Conservation (phyloP, 352 stramenopile genomes). For the Phytophthora cryptogea region DNA sequence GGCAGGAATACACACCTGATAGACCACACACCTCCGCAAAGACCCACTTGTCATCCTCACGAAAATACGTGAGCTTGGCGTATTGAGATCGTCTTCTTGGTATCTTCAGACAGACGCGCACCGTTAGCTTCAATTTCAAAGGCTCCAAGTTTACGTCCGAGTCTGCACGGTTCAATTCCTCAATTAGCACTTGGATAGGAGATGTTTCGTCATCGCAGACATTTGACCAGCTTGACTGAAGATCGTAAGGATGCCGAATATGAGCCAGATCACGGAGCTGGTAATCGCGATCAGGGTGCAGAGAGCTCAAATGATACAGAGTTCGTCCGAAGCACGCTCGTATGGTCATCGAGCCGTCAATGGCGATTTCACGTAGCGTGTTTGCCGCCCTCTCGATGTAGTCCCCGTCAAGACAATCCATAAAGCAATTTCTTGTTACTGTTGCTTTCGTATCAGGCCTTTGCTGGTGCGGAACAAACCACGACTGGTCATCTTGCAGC, state of each 20-base stretch:
- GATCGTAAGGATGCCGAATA: not conserved
- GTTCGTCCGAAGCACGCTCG: conserved; percentile 7
- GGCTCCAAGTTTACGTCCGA: not conserved
- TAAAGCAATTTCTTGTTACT: not conserved
- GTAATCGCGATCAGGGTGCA: not conserved
- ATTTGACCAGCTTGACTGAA: conserved; percentile 10
- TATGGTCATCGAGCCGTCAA: not conserved
- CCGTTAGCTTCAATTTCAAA: conserved; percentile 2
- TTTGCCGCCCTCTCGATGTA: not conserved
- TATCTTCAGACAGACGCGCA: not conserved
- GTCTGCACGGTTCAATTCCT: not conserved
- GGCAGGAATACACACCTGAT: not conserved
- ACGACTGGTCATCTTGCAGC: not conserved
- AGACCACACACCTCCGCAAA: not conserved
- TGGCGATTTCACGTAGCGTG: not conserved
- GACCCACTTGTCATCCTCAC: conserved; percentile 1
- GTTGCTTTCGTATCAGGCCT: not conserved
- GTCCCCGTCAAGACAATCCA: conserved; percentile 5
- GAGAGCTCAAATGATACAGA: not conserved
- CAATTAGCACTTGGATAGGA: not conserved
- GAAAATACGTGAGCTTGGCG: conserved; percentile 6
- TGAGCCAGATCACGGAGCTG: not conserved
- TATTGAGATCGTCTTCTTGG: not conserved
- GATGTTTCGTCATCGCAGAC: not conserved
- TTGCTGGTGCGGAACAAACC: not conserved